These are phyloP conservation scores for Penicillium sp. DNA, from an alignment of 2,329 filamentous ascomycete species.

Conservation along the genomic window DNA sequence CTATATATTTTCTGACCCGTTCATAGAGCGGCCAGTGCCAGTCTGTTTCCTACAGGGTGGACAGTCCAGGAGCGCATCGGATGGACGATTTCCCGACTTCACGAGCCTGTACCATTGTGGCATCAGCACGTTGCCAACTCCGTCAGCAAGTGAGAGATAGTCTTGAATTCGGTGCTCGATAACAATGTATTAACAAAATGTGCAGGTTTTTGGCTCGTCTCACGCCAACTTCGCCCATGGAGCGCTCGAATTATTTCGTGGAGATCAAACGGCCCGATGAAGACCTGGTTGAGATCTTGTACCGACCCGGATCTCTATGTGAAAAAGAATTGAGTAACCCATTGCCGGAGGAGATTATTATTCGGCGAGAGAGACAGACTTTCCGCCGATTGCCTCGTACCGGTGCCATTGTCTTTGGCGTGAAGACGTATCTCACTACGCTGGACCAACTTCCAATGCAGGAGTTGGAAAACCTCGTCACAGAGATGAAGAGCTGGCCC, in stretches of 20 bases:
- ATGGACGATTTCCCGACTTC: constrained; percentile 53
- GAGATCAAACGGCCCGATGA: constrained; percentile 49
- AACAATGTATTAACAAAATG: constrained; percentile 5
- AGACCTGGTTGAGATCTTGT: constrained; percentile 48
- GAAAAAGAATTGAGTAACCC: constrained; percentile 42
- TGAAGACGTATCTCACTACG: constrained; percentile 52
- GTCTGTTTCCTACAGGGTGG: constrained; percentile 59
- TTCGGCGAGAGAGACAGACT: constrained; percentile 56
- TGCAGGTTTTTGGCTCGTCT: constrained; percentile 53
- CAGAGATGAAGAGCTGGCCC: constrained; percentile 52
- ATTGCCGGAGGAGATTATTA: constrained; percentile 46
- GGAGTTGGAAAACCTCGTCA: constrained; percentile 48
- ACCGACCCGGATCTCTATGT: constrained; percentile 47
- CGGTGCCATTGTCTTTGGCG: constrained; percentile 54
- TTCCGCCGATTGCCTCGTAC: constrained; percentile 52
- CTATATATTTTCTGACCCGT: constrained; percentile 2
- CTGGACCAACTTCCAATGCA: constrained; percentile 46
- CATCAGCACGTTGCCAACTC: constrained; percentile 50
- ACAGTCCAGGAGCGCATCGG: constrained; percentile 54
- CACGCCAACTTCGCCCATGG: constrained; percentile 49
- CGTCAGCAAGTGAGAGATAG: constrained; percentile 47
- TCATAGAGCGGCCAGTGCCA: constrained; percentile 54
- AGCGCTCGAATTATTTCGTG: constrained; percentile 56
- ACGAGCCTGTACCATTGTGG: constrained; percentile 55
- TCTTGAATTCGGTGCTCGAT: background rate